These are phyloP conservation scores for Xanthoconium stramineum DNA, from an alignment of 768 basidiomycete species.

Conservation along the genomic window DNA sequence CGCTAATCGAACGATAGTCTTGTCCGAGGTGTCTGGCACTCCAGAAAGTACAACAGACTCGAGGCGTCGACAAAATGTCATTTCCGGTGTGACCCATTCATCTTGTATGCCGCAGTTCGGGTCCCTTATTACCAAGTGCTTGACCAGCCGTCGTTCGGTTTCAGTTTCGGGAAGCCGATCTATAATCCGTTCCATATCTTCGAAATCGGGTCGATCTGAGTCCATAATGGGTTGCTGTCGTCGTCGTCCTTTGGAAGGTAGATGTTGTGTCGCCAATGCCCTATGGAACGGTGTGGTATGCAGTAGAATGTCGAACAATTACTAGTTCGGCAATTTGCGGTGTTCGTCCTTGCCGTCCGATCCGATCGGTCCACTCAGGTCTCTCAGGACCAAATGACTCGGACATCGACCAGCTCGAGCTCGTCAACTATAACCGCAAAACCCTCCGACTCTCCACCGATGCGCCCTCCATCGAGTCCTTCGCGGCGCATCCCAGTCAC, in stretches of 20 bases:
- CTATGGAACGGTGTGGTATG: background rate
- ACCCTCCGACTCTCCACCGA: constrained; percentile 24
- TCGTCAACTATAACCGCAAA: constrained; percentile 48
- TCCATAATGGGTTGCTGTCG: constrained; percentile 17
- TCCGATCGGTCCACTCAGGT: background rate
- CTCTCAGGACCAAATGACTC: background rate
- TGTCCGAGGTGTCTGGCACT: constrained; percentile 65
- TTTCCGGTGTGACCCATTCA: constrained; percentile 53
- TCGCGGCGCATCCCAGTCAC: constrained; percentile 76
- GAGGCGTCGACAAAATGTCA: constrained; percentile 61
- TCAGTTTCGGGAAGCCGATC: constrained; percentile 58
- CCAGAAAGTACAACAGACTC: constrained; percentile 68
- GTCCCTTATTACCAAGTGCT: constrained; percentile 55
- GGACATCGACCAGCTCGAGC: constrained; percentile 43
- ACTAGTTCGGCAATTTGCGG: constrained; percentile 25
- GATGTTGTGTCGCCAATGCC: constrained; percentile 1
- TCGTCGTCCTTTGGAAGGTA: background rate
- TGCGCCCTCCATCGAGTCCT: constrained; percentile 42
- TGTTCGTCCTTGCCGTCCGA: background rate
- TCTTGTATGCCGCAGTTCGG: constrained; percentile 46
- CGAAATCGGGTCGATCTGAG: constrained; percentile 20
- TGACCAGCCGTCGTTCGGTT: constrained; percentile 57
- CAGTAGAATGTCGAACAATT: background rate
- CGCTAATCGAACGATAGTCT: constrained; percentile 62
- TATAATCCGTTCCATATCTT: constrained; percentile 58